Evolutionary conservation across 2,329 filamentous ascomycete genomes (phyloP).

Genomic region (Penicillium sp.): DNA sequence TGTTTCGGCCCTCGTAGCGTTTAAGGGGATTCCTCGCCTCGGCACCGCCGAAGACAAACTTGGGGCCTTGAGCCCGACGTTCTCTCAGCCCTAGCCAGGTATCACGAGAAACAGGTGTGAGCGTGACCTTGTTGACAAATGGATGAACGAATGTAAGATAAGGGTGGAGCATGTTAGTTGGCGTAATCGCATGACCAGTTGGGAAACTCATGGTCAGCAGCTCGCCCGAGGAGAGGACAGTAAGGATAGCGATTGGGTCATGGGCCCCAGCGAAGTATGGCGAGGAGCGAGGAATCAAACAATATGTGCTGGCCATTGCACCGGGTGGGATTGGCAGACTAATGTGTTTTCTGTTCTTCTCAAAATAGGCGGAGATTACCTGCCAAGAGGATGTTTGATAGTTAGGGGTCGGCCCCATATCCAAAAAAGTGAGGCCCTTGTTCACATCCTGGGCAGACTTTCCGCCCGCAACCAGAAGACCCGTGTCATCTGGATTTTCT

Average conservation of each 20-base stretch:
- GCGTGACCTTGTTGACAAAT: slow-evolving; percentile 71
- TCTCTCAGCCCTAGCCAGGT: slow-evolving; percentile 93
- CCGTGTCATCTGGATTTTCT: slow-evolving; percentile 89
- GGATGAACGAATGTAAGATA: slow-evolving; percentile 88
- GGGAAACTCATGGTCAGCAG: slow-evolving; percentile 89
- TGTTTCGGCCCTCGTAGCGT: slow-evolving; percentile 77
- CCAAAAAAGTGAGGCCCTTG: slow-evolving; percentile 83
- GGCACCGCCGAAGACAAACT: slow-evolving; percentile 75
- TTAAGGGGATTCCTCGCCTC: slow-evolving; percentile 69
- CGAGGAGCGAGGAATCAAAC: slow-evolving; percentile 76
- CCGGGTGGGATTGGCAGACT: slow-evolving; percentile 75
- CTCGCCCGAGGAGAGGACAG: slow-evolving; percentile 81
- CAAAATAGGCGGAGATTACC: slow-evolving; percentile 73
- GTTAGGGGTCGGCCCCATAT: slow-evolving; percentile 82
- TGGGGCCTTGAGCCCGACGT: slow-evolving; percentile 74
- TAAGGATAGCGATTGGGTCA: slow-evolving; percentile 84
- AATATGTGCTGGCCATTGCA: slow-evolving; percentile 76
- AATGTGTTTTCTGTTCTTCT: slow-evolving; percentile 69
- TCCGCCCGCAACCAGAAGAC: slow-evolving; percentile 81
- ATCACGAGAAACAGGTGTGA: slow-evolving; percentile 74
- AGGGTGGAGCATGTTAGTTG: slow-evolving; percentile 88
- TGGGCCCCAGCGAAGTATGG: slow-evolving; percentile 86
- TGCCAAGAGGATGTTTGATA: slow-evolving; percentile 94
- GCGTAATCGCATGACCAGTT: slow-evolving; percentile 83
- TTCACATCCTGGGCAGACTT: slow-evolving; percentile 65